A percentile compares a stretch with the other conserved stretches of the same genome.
These are phyloP conservation scores for Paramyrothecium sp. DNA, from an alignment of 2,329 filamentous ascomycete genomes.

Conservation along the genomic window DNA sequence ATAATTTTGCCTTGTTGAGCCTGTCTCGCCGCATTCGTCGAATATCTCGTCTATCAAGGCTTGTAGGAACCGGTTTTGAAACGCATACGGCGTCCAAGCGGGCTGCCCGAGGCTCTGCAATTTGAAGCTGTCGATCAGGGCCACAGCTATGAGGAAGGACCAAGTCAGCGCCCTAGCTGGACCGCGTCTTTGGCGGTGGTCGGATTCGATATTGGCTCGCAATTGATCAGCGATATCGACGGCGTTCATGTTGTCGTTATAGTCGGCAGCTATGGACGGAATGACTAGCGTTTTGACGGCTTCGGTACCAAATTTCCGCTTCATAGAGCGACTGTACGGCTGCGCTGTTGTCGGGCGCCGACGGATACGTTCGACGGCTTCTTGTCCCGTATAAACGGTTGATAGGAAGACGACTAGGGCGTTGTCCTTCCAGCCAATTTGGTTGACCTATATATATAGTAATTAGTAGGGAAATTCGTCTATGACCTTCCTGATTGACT, in stretches of 20 bases:
- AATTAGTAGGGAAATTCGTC: conserved; percentile 8
- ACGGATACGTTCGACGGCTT: conserved; percentile 1
- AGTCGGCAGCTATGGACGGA: no score
- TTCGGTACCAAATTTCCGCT: conserved; percentile 9
- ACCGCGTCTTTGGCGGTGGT: neutral
- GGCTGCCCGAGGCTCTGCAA: no score
- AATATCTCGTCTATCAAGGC: neutral
- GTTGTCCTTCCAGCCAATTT: conserved; percentile 1
- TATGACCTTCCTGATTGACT: conserved; percentile 5
- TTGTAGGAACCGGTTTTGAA: neutral
- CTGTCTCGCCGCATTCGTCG: neutral
- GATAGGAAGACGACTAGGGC: neutral
- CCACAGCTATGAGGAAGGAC: neutral
- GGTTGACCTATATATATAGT: no score
- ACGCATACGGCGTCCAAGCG: neutral
- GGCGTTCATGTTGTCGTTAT: conserved; percentile 10
- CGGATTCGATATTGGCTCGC: neutral
- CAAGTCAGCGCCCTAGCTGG: neutral
- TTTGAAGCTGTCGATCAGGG: no score
- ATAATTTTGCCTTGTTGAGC: neutral
- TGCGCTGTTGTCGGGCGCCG: conserved; percentile 4
- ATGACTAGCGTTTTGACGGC: conserved; percentile 4
- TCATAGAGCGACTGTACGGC: conserved; percentile 1
- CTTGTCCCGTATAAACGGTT: neutral
- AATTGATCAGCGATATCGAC: conserved; percentile 11